Evolutionary conservation across 495 filamentous ascomycete genomes (phyloP), one percentile per base, ranked within the genome.

Genomic region (Penicillium coffeae): DNA sequence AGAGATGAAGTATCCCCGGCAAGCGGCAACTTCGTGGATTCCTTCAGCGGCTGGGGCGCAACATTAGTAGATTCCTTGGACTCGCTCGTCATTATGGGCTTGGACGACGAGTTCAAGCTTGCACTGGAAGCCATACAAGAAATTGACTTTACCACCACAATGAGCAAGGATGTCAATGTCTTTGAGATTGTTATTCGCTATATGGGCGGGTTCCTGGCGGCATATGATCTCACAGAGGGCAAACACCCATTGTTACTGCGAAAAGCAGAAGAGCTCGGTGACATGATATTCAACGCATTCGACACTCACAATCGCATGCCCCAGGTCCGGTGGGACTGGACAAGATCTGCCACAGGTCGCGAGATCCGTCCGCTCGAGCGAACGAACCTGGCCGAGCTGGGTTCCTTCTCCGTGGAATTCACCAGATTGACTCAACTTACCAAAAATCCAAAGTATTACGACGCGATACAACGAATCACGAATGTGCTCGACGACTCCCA

Each of bases 261-360:
- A 47, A 97, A 97, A 65, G 91, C 93, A 0, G 73, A 80, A 8
- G 89, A 96, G 64, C 72, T 99, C 33, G 94, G 81, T 8, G 88
- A 96, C 49, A 78, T 99, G 42, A 67, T 98, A 27, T 95, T 90
- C 71, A 81, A 87, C 48, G 84, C 88, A 8, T 99, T 99, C 64
- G 93, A 99, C 63, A 97, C 93, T 12, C 88, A 89, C 1, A 97
- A 97, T 60, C 78, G 89, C 45, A 94, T 99, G 89, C 93, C 92
- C 8, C 63, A 88, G 44, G 77, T 77, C 32, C 69, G 75, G 44
- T 83, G 73, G 74, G 55, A 73, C 34, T 78, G 74, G 66, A 69
- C 73, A 21, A 71, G 66, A 54, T 73, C 70, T 13, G 64, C 66
- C 9, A 45, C 58, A 52, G 68, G 70, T 13, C 37, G 58, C 21